phyloP scores from a whole-genome alignment of 2,329 filamentous ascomycete genomes.

The Orbilia javanica region DNA sequence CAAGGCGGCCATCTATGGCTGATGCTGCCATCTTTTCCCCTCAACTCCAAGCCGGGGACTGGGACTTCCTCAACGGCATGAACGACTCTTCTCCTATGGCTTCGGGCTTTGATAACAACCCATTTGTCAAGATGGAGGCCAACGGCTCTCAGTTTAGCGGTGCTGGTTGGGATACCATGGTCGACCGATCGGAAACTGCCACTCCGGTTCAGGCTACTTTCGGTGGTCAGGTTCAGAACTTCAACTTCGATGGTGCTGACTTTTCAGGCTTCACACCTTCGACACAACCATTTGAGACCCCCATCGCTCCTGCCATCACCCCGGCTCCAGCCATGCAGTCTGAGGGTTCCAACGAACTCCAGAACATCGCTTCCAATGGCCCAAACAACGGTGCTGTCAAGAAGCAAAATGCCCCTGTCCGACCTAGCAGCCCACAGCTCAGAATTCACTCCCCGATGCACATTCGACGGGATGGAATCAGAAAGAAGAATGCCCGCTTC shows the following conservation, averaged over 20 bases:
- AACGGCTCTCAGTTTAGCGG: constrained; percentile 61
- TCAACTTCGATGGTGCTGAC: constrained; percentile 55
- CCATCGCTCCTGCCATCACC: constrained; percentile 60
- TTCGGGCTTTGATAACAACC: constrained; percentile 70
- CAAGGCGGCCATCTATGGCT: constrained; percentile 57
- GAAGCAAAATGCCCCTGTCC: constrained; percentile 49
- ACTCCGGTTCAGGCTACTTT: constrained; percentile 58
- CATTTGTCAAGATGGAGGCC: constrained; percentile 63
- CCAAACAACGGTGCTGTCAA: constrained; percentile 9
- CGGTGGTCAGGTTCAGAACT: constrained; percentile 49
- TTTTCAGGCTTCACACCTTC: constrained; percentile 55
- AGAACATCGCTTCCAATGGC: constrained; percentile 51
- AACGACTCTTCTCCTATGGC: constrained; percentile 69
- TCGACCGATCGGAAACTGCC: constrained; percentile 61
- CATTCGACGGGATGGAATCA: constrained; percentile 84
- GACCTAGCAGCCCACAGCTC: constrained; percentile 76
- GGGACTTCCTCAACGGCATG: constrained; percentile 67
- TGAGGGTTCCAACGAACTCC: constrained; percentile 47
- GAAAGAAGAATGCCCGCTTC: constrained; percentile 99
- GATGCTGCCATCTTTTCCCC: constrained; percentile 62
- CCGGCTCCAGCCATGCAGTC: constrained; percentile 58
- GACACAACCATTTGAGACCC: constrained; percentile 49
- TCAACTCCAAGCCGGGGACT: constrained; percentile 73
- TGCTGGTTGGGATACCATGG: constrained; percentile 61
- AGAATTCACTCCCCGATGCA: constrained; percentile 81